Evolutionary conservation across 148 eudicot species (phyloP).

Genomic region (Rhododendron mucronatum): DNA sequence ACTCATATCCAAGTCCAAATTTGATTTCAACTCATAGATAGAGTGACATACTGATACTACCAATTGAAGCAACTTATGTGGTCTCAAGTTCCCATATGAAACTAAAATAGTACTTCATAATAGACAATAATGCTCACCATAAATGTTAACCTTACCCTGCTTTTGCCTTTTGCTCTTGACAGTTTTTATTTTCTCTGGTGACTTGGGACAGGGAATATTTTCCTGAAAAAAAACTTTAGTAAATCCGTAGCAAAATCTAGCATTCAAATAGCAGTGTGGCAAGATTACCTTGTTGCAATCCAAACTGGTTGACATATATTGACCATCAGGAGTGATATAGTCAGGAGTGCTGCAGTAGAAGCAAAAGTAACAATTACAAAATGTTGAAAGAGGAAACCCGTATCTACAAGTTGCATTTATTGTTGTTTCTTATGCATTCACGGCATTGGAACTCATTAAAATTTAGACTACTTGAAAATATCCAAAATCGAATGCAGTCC

Average conservation of each 20-base stretch:
- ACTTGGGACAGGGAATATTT: slow-evolving; percentile 58
- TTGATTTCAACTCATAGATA: neutral
- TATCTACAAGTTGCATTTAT: neutral
- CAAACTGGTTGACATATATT: slow-evolving; percentile 38
- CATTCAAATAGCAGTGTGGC: neutral
- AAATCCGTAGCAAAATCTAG: neutral
- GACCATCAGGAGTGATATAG: slow-evolving; percentile 80
- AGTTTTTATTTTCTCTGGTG: slow-evolving; percentile 74
- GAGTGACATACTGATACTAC: neutral
- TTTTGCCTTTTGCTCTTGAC: slow-evolving; percentile 49
- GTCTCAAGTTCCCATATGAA: neutral
- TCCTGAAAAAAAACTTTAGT: slow-evolving; percentile 37
- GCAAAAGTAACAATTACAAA: neutral
- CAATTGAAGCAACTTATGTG: neutral
- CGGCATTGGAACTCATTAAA: neutral
- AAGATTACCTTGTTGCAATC: slow-evolving; percentile 54
- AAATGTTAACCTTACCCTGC: slow-evolving; percentile 41
- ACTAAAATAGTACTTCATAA: neutral
- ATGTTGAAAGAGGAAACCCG: neutral
- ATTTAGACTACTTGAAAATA: neutral
- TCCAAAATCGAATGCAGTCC: neutral
- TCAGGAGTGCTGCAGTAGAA: slow-evolving; percentile 74
- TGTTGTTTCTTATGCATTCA: neutral
- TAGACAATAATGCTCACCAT: neutral
- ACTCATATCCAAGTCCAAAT: neutral